phyloP scores from a whole-genome alignment of 1,284 basidiomycete genomes.

The Ganoderma sp. region DNA sequence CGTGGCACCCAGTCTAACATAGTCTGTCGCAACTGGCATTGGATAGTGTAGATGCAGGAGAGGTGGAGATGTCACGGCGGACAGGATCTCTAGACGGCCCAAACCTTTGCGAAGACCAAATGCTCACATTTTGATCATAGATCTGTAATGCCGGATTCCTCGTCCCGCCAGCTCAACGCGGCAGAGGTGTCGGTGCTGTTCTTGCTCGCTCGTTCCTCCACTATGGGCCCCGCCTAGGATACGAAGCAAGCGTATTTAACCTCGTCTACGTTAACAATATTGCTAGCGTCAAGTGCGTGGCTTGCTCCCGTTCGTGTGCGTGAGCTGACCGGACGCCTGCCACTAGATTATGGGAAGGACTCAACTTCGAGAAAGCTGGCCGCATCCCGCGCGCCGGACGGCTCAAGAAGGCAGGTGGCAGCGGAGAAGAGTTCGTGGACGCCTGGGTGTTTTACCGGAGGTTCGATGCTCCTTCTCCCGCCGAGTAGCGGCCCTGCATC shows the following conservation, averaged over 20 bases:
- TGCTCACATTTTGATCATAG: slow-evolving; percentile 44
- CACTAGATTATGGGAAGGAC: slow-evolving; percentile 81
- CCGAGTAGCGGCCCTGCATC: slow-evolving; percentile 10
- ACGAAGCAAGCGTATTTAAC: slow-evolving; percentile 92
- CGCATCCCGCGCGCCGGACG: slow-evolving; percentile 86
- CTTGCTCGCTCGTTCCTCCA: slow-evolving; percentile 84
- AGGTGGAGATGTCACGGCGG: too few species aligned
- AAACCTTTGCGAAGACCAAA: background rate
- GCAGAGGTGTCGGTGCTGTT: slow-evolving; percentile 71
- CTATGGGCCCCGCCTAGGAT: slow-evolving; percentile 83
- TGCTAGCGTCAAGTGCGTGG: slow-evolving; percentile 64
- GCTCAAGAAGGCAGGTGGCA: slow-evolving; percentile 66
- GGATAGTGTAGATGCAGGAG: too few species aligned
- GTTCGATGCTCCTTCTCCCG: slow-evolving; percentile 49
- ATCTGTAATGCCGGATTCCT: slow-evolving; percentile 93
- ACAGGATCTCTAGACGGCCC: too few species aligned
- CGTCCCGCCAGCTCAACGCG: slow-evolving; percentile 72
- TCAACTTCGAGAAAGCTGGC: slow-evolving; percentile 85
- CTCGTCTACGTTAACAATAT: slow-evolving; percentile 87
- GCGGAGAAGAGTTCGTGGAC: slow-evolving; percentile 87
- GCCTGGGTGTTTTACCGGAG: slow-evolving; percentile 87
- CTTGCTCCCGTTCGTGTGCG: background rate
- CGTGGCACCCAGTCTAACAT: too few species aligned
- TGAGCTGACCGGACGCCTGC: background rate
- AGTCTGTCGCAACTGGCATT: too few species aligned